Conservation (phyloP, 2,329 filamentous ascomycete species). For the Helminthosporium solani region DNA sequence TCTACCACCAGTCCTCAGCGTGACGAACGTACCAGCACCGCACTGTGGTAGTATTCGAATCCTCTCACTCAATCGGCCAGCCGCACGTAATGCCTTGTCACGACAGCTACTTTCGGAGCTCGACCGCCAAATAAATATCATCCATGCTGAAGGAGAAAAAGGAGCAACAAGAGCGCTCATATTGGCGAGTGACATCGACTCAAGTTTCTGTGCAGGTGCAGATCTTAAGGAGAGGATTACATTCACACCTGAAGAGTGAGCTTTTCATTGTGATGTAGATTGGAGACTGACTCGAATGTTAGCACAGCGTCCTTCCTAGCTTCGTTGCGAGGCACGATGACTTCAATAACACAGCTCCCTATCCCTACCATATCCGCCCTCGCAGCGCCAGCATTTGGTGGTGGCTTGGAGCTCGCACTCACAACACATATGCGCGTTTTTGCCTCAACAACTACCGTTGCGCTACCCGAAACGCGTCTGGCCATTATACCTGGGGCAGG, state of each 20-base stretch:
- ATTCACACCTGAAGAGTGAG: constrained; percentile 77
- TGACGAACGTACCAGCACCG: constrained; percentile 74
- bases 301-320: constrained; percentile 79
- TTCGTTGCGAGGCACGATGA: constrained; percentile 74
- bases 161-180: constrained; percentile 76
- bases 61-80: constrained; percentile 81
- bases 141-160: constrained; percentile 60
- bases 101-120: constrained; percentile 71
- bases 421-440: constrained; percentile 88
- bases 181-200: constrained; percentile 79
- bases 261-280: constrained; percentile 10
- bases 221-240: constrained; percentile 84
- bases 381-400: constrained; percentile 82
- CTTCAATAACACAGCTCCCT: constrained; percentile 69
- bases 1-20: constrained; percentile 61
- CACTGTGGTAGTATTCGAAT: constrained; percentile 82
- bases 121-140: constrained; percentile 67
- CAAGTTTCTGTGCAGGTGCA: constrained; percentile 89
- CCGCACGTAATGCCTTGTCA: constrained; percentile 89
- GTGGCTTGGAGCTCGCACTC: constrained; percentile 89
- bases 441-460: constrained; percentile 73
- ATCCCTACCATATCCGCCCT: constrained; percentile 90
- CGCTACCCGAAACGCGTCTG: constrained; percentile 85
- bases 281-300: constrained; percentile 12
- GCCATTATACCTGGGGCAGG: constrained; percentile 95